Evolutionary conservation across 2,329 filamentous ascomycete species (phyloP), one percentile per base, ranked within the genome.

Genomic region (Claviceps monticola): DNA sequence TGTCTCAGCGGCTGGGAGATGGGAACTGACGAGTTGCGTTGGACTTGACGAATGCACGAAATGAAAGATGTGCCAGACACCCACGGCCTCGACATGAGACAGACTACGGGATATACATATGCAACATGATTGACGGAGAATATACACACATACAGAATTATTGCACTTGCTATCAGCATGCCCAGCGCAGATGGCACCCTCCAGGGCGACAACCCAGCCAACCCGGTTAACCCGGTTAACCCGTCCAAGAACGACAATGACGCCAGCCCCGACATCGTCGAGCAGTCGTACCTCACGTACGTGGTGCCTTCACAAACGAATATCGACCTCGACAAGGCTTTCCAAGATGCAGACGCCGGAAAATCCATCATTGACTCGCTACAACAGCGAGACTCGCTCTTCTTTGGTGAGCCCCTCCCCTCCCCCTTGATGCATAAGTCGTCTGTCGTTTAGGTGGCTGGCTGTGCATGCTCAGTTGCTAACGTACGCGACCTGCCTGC

Each of bases 391-490:
- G 74, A 83, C 41, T 74, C 75, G 51, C 70, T 90, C 41, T 84
- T 86, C 62, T 88, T 89, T 62, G 86, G 86, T 88, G 72, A 58
- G 77, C 8, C 13, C n/a, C 6, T 11, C 19, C 19, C 19, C 19
- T 19, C 19, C 19, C 19, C 19, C 3, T 34, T 23, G 29, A 34
- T 34, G 29, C 29, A 34, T 34, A 34, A 34, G 29, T 34, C 29
- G 29, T 34, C 29, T 34, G 29, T 11, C 29, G 29, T 34, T 34
- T 34, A 34, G 29, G 11, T 34, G 29, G 29, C 29, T 34, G 29
- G 29, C 29, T 11, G 29, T 34, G 29, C 29, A 34, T 34, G 29
- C 29, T 34, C 29, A 34, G 29, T 34, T 34, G 29, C 29, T 34
- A 34, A 34, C 29, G 1, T 34, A 34, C 29, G 9, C 29, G 29